Evolutionary conservation across 225 moss, liverwort and hornwort genomes (phyloP).

Genomic region (Takakia lepidozioides): DNA sequence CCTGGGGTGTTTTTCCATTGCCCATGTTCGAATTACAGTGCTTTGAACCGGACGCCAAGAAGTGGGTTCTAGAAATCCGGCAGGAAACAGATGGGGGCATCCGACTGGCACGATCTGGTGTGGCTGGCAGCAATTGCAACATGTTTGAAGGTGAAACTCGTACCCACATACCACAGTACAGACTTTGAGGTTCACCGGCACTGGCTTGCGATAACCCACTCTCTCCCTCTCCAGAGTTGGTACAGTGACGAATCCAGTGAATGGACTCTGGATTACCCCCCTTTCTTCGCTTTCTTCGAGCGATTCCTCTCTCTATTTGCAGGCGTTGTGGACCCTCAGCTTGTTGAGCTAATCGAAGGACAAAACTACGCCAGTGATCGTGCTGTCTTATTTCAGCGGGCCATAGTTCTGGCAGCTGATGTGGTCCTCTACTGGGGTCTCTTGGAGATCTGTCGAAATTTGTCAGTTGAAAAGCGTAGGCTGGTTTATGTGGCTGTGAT

Average conservation of each 20-base stretch:
- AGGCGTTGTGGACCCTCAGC: constrained; percentile 45
- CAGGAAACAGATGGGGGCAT: constrained; percentile 36
- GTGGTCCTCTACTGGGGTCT: constrained; percentile 62
- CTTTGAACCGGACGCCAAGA: too few species aligned
- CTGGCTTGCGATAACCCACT: constrained; percentile 83
- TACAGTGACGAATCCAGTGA: constrained; percentile 76
- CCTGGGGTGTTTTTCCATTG: too few species aligned
- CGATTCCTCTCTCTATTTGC: constrained; percentile 62
- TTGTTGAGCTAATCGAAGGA: constrained; percentile 59
- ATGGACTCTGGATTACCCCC: constrained; percentile 97
- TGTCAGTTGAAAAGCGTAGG: constrained; percentile 27
- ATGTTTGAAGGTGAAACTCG: constrained; percentile 66
- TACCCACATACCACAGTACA: constrained; percentile 84
- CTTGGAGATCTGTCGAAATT: constrained; percentile 38
- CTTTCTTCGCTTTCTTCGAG: constrained; percentile 89
- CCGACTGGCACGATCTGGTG: constrained; percentile 33
- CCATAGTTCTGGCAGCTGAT: constrained; percentile 59
- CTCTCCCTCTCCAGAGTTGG: constrained; percentile 71
- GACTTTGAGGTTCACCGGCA: constrained; percentile 95
- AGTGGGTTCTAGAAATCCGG: too few species aligned
- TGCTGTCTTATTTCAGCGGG: constrained; percentile 60
- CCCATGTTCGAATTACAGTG: too few species aligned
- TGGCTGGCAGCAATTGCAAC: constrained; percentile 62
- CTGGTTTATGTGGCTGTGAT: constrained; percentile 53
- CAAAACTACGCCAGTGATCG: constrained; percentile 22